These are phyloP conservation scores for Emergomyces pasteurianus DNA, from an alignment of 2,329 filamentous ascomycete genomes.

Conservation along the genomic window DNA sequence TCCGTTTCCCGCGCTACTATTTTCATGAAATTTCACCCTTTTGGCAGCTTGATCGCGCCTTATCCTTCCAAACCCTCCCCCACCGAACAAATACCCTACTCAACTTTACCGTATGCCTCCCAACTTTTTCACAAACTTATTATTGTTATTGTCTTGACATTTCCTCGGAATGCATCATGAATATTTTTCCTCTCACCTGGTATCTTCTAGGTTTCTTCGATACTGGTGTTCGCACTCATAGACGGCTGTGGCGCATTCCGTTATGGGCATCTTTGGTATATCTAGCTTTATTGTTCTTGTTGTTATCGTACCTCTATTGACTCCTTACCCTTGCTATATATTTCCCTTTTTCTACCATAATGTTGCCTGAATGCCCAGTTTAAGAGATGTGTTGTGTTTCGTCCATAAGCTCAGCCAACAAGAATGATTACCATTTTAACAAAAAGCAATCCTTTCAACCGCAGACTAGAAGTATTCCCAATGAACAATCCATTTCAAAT, in stretches of 20 bases:
- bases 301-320: background rate
- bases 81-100: background rate
- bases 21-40: background rate
- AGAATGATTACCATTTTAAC: background rate
- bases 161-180: background rate
- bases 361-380: background rate
- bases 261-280: background rate
- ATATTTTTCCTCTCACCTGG: background rate
- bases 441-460: background rate
- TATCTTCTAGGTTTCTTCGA: background rate
- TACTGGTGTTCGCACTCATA: background rate
- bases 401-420: background rate
- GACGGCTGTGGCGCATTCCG: background rate
- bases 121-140: background rate
- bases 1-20: background rate
- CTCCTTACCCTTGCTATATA: background rate
- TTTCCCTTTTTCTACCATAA: background rate
- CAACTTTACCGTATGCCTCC: background rate
- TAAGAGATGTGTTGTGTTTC: background rate
- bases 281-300: constrained; percentile 9
- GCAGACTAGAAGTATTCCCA: no score
- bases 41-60: background rate
- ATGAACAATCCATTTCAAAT: background rate
- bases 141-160: constrained; percentile 1
- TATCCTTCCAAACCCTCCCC: background rate